Conservation (phyloP, 108 stramenopile genomes). For the Craspedostauros australis region DNA sequence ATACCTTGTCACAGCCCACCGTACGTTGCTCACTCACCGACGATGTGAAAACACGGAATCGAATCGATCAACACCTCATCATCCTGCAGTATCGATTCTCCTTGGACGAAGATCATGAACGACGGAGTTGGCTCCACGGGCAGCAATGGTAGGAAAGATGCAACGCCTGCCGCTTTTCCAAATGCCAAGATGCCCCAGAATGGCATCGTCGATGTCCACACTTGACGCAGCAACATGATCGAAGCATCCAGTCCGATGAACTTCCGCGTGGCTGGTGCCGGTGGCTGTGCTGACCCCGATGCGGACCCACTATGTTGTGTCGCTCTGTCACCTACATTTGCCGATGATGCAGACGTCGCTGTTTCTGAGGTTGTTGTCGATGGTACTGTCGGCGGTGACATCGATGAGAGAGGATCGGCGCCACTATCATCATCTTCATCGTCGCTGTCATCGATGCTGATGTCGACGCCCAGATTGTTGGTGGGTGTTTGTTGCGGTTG, state of each 20-base stretch:
- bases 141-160: constrained; percentile 56
- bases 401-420: too few species aligned
- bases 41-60: constrained; percentile 29
- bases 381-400: neutral
- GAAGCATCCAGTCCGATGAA: constrained; percentile 64
- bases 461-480: neutral
- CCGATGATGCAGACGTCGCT: constrained; percentile 22
- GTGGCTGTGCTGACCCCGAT: neutral
- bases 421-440: constrained; percentile 18
- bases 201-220: constrained; percentile 60
- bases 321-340: neutral
- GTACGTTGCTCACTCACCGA: constrained; percentile 8
- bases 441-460: neutral
- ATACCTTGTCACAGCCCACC: too few species aligned
- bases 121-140: constrained; percentile 2
- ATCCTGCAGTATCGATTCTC: constrained; percentile 29
- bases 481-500: constrained; percentile 7
- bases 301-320: neutral
- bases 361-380: constrained; percentile 8
- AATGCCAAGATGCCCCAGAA: constrained; percentile 75
- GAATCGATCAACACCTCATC: constrained; percentile 16
- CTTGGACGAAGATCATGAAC: constrained; percentile 34
- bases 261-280: neutral
- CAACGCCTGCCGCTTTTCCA: constrained; percentile 71
- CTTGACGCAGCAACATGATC: constrained; percentile 61